Evolutionary conservation across 2,329 filamentous ascomycete genomes (phyloP), one percentile per base, ranked within the genome.

Genomic region (Ascochyta pisi): DNA sequence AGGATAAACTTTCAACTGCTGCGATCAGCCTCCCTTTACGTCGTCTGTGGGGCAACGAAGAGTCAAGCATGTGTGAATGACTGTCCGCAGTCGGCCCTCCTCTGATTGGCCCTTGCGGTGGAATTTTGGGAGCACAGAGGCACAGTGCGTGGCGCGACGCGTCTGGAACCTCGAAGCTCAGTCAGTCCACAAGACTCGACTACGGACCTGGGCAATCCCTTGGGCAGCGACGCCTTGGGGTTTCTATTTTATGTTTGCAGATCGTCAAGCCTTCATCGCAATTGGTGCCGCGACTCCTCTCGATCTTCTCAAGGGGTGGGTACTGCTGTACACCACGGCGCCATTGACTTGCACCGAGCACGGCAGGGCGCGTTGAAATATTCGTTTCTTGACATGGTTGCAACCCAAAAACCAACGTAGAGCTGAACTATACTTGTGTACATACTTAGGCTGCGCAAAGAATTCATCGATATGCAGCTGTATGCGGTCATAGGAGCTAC

Each of bases 11-110:
- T 51, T 51, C 40, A 43, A 29, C 38, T 56, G 42, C 48, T 38
- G 42, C 45, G 37, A 37, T 27, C 39, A 41, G 53, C 34, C 23
- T 45, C 40, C 57, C 39, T 54, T 55, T 56, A 57, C 35, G 55
- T 58, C 50, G 55, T 54, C 37, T 52, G 47, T 56, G 54, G 46
- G 42, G 63, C 45, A 43, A 44, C 60, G 64, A 70, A 69, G 70
- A 72, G 68, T 73, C 68, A 65, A 59, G 55, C 53, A 61, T 57
- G 54, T 57, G 51, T 49, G 44, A 48, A 52, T 61, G 54, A 58
- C 50, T 56, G 57, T 51, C 53, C 65, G 61, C 57, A 67, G 50
- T 65, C 68, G 67, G 66, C 54, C 50, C 40, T 43, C 40, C 44
- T 54, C 42, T 68, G 57, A 73, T 73, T 71, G 67, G 70, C 31